A percentile compares a stretch with the other conserved stretches of the same genome.
These are phyloP conservation scores for Rutidosis leptorrhynchoides DNA, from an alignment of 129 eudicot genomes.

Conservation along the genomic window DNA sequence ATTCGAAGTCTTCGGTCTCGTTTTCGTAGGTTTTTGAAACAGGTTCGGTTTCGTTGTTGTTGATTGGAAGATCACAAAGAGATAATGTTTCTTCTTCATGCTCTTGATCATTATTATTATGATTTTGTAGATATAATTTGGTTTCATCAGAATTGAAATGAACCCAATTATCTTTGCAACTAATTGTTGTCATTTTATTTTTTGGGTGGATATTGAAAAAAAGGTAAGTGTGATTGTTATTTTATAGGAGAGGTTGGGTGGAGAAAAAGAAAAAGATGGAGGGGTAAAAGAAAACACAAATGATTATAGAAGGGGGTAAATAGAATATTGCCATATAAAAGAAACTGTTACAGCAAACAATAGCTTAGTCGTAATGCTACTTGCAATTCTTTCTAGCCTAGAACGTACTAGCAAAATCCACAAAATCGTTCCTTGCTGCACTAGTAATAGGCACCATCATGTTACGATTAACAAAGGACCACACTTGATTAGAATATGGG, in stretches of 20 bases:
- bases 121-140: slow-evolving; percentile 4
- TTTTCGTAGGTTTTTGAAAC: slow-evolving; percentile 15
- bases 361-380: too few species aligned
- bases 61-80: slow-evolving; percentile 69
- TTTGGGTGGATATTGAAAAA: not conserved
- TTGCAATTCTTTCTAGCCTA: too few species aligned
- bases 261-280: slow-evolving; percentile 12
- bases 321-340: too few species aligned
- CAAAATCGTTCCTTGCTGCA: too few species aligned
- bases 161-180: slow-evolving; percentile 28
- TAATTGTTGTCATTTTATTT: slow-evolving; percentile 39
- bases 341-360: too few species aligned
- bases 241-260: slow-evolving; percentile 34
- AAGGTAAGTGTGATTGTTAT: slow-evolving; percentile 21
- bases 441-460: too few species aligned
- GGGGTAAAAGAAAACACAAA: slow-evolving; percentile 26
- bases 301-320: slow-evolving; percentile 21
- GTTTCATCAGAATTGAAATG: slow-evolving; percentile 27
- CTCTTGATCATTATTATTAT: slow-evolving; percentile 33
- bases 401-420: too few species aligned
- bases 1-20: slow-evolving; percentile 57
- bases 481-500: too few species aligned
- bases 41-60: slow-evolving; percentile 20
- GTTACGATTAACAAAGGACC: too few species aligned
- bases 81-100: slow-evolving; percentile 69